A percentile compares a stretch with the other conserved stretches of the same genome.
These are phyloP conservation scores for Biscogniauxia sp. DNA, from an alignment of 2,329 filamentous ascomycete genomes.

Conservation along the genomic window DNA sequence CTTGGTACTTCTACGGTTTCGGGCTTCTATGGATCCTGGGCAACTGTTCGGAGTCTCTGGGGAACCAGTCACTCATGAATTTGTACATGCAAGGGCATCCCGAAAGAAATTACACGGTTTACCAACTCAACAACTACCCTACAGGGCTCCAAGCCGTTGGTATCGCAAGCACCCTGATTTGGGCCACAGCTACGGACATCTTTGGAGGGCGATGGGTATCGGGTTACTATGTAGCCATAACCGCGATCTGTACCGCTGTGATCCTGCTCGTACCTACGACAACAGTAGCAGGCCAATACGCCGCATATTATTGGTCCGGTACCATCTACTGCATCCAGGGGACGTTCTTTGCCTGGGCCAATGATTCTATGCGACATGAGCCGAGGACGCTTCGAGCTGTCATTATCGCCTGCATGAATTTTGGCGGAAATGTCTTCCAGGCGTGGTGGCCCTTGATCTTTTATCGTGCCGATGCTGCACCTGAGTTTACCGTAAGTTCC, in stretches of 20 bases:
- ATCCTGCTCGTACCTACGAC: slow-evolving; percentile 8
- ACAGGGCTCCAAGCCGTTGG: slow-evolving; percentile 7
- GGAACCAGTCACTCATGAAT: slow-evolving; percentile 10
- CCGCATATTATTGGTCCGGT: slow-evolving; percentile 12
- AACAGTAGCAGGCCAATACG: slow-evolving; percentile 4
- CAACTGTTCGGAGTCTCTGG: slow-evolving; percentile 9
- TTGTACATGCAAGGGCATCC: not conserved
- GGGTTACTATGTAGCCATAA: slow-evolving; percentile 1
- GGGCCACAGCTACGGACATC: slow-evolving; percentile 10
- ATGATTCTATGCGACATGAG: slow-evolving; percentile 8
- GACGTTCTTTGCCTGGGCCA: slow-evolving; percentile 10
- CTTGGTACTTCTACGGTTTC: slow-evolving; percentile 10
- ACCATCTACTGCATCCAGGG: slow-evolving; percentile 8
- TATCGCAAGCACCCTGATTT: slow-evolving; percentile 9
- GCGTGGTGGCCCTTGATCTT: slow-evolving; percentile 10
- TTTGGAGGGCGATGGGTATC: slow-evolving; percentile 1
- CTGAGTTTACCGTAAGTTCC: slow-evolving; percentile 6
- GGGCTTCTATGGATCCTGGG: slow-evolving; percentile 8
- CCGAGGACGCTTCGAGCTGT: slow-evolving; percentile 5
- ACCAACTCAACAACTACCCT: slow-evolving; percentile 12
- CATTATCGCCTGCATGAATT: slow-evolving; percentile 9
- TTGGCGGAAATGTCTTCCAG: slow-evolving; percentile 8
- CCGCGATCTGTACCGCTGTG: slow-evolving; percentile 4
- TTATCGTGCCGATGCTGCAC: slow-evolving; percentile 6
- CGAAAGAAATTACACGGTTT: slow-evolving; percentile 6